Evolutionary conservation across 2,329 filamentous ascomycete genomes (phyloP), one percentile per base, ranked within the genome.

Genomic region (Aspergillus vadensis): DNA sequence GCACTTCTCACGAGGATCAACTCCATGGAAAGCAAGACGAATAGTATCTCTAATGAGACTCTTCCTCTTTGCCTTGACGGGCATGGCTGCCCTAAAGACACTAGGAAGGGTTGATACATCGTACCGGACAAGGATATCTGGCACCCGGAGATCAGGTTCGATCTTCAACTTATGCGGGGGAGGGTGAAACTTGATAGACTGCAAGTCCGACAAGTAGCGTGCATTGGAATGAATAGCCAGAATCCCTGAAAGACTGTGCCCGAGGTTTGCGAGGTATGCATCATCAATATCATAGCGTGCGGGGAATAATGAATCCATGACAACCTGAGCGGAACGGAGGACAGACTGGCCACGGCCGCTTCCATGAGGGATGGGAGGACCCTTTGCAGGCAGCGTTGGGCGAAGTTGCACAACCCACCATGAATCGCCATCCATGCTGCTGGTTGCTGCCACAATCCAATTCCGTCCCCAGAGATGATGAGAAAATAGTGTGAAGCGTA

Each of bases 391-490:
- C 17, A 66, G 53, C 23, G 66, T 47, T 27, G 68, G 60, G 48
- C 62, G 67, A 65, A 76, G 60, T 61, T 75, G 74, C 25, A 91
- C 80, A 61, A 93, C 79, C 87, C 89, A 93, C 91, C 91, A 96
- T 63, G 83, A 84, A 71, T 95, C 91, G 56, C 91, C 91, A 69
- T 83, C 82, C 70, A 90, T 81, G 71, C 88, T 88, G 72, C 92
- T 83, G 55, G 87, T 86, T 49, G 90, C 83, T 65, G 88, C 87
- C 41, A 96, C 78, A 63, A 88, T 86, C 91, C 91, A 97, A 55
- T 84, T 80, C 14, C 83, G 72, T 9, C 82, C 82, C 91, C 93
- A 96, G n/a, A 85, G 86, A 60, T 81, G 80, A 68, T 87, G 88
- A 68, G 83, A 86, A 64, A 96, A 88, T 78, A 92, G 90, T 15